Base-by-base conservation (phyloP, 2,329 filamentous ascomycete species). In the Colletotrichum liaoningense region DNA sequence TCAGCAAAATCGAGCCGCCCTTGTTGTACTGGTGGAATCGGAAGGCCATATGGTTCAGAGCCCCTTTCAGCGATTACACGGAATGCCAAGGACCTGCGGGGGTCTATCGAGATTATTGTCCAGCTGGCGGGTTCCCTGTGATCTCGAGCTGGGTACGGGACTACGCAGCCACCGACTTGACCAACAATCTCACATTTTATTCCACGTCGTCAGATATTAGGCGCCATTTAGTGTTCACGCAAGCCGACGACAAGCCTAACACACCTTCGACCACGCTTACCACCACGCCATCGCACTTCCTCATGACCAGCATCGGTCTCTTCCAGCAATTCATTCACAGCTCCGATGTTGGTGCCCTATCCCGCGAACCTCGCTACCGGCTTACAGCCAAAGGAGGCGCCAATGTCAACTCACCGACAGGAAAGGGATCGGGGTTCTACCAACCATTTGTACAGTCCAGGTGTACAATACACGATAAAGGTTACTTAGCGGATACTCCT, bases 391-490 rank as follows among this genome's bases (percentile, higher is more conserved):
- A 7, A 12, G n/a, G 6, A 38, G 9, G 49, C 11, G n/a, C 12
- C 14, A 64, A 11, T 12, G 28, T 28, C 5, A 35, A 11, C 1
- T 38, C 54, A 3, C 38, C 42, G n/a, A 9, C 42, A 1, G 42
- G 5, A 22, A 8, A 22, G 16, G 19, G 12, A 54, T 28, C 60
- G 3, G 55, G 14, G 26, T n/a, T 71, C 2, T 57, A 60, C 5
- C 72, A 74, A 8, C 72, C 72, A 2, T 58, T 72, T 22, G 54
- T 72, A 2, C 68, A 74, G 22, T 54, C 52, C 1, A 67, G 42
- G n/a, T 74, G 72, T 12, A 19, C 6, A 2, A 11, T 68, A 3
- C 60, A 67, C 16, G 33, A 65, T 4, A 28, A 38, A 12, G 38
- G 63, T 1, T 2, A 56, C 8, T 12, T 56, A 6, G 5, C n/a